Evolutionary conservation across 495 filamentous ascomycete genomes (phyloP).

Genomic region (Podospora sp.): DNA sequence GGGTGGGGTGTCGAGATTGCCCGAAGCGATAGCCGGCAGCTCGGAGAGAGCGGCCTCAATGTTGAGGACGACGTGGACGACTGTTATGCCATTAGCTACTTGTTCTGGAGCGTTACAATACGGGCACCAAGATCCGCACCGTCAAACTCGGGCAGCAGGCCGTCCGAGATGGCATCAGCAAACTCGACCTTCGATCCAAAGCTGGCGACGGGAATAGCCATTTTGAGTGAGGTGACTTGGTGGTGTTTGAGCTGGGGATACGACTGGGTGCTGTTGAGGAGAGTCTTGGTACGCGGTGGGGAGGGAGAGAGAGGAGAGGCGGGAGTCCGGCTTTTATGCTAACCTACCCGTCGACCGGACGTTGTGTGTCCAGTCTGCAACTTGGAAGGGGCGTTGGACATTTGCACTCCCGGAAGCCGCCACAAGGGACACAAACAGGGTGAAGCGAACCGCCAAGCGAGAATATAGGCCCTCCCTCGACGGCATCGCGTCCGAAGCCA

Average conservation of each 20-base stretch:
- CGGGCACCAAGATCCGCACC: conserved; percentile 15
- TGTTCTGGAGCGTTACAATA: neutral
- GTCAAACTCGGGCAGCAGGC: conserved; percentile 35
- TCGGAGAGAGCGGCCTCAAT: conserved; percentile 26
- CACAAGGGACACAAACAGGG: neutral
- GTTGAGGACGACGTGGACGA: conserved; percentile 33
- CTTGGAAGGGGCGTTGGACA: neutral
- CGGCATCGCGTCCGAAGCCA: neutral
- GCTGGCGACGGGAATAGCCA: conserved; percentile 31
- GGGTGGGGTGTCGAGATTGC: conserved; percentile 13
- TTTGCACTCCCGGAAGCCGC: neutral
- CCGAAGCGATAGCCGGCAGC: conserved; percentile 29
- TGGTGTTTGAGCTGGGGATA: neutral
- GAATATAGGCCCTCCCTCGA: neutral
- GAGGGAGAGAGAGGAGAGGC: neutral
- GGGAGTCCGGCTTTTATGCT: neutral
- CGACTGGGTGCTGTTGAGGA: neutral
- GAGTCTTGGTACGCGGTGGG: neutral
- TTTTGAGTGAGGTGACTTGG: neutral
- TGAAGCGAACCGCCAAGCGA: neutral
- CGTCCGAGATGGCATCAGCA: conserved; percentile 22
- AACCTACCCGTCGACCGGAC: neutral
- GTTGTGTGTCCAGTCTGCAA: no score
- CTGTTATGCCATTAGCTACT: conserved; percentile 12
- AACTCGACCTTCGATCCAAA: conserved; percentile 31